phyloP scores from a whole-genome alignment of 2,329 filamentous ascomycete genomes.

The Fusarium agapanthi region DNA sequence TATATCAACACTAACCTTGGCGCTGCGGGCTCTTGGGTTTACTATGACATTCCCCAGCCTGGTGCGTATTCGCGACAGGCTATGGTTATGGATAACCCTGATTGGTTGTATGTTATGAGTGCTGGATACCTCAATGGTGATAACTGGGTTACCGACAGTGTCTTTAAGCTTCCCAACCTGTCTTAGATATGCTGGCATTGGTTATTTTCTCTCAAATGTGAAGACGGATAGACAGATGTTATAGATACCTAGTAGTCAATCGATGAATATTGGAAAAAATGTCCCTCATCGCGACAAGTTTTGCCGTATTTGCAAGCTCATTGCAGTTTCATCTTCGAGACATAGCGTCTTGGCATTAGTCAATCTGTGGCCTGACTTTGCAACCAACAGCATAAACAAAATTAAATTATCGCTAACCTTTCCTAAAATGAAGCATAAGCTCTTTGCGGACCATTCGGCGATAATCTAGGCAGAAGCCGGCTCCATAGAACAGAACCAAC shows the following conservation, averaged over 20 bases:
- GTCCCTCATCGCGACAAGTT: neutral
- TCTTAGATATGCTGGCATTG: neutral
- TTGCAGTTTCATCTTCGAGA: neutral
- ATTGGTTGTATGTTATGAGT: slow-evolving; percentile 5
- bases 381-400: neutral
- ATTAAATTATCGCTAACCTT: neutral
- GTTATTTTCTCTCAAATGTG: fast-evolving
- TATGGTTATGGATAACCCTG: slow-evolving; percentile 11
- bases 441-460: neutral
- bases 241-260: neutral
- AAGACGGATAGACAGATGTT: neutral
- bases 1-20: slow-evolving; percentile 16
- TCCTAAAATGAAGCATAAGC: neutral
- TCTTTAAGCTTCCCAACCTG: slow-evolving; percentile 8
- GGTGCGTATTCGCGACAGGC: slow-evolving; percentile 12
- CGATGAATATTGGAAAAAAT: fast-evolving
- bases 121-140: neutral
- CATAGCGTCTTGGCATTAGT: neutral
- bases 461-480: neutral
- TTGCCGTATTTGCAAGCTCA: fast-evolving
- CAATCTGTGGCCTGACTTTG: neutral
- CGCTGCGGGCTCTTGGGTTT: slow-evolving; percentile 5
- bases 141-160: slow-evolving; percentile 11
- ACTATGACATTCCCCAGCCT: slow-evolving; percentile 13
- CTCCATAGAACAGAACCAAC: neutral